These are phyloP conservation scores for Candida glucosophila DNA, from an alignment of 1,139 yeast species.

Conservation along the genomic window DNA sequence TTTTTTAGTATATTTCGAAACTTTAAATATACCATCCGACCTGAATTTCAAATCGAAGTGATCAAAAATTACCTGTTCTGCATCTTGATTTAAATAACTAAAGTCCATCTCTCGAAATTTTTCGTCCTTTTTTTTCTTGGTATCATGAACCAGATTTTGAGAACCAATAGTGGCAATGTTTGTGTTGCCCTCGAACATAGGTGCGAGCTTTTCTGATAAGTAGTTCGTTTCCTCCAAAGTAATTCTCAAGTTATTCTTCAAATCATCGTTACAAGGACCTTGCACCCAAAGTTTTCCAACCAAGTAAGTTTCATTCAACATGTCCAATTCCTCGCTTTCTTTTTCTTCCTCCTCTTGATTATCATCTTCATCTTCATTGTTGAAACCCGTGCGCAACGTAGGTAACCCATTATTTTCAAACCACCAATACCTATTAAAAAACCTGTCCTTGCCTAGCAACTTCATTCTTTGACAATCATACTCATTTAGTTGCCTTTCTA, in stretches of 20 bases:
- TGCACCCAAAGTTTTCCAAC: slow-evolving; percentile 93
- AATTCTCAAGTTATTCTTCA: slow-evolving; percentile 16
- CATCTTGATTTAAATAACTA: neutral
- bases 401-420: slow-evolving; percentile 82
- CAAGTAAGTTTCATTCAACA: slow-evolving; percentile 52
- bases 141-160: neutral
- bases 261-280: slow-evolving; percentile 74
- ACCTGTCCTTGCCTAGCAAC: slow-evolving; percentile 74
- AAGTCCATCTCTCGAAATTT: slow-evolving; percentile 12
- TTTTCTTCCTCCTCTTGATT: slow-evolving; percentile 22
- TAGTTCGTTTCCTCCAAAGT: slow-evolving; percentile 6
- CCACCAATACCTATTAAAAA: slow-evolving; percentile 92
- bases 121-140: neutral
- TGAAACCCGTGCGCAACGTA: slow-evolving; percentile 36
- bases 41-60: slow-evolving; percentile 1
- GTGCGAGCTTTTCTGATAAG: slow-evolving; percentile 5
- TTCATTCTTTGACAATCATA: slow-evolving; percentile 73
- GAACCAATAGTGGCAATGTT: slow-evolving; percentile 1
- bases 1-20: slow-evolving; percentile 7
- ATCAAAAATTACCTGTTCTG: too few relatives aligned
- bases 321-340: slow-evolving; percentile 27
- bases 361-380: slow-evolving; percentile 29
- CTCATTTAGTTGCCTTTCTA: slow-evolving; percentile 54
- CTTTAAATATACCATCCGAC: slow-evolving; percentile 9
- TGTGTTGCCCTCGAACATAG: neutral